A percentile compares a stretch with the other conserved stretches of the same genome.
These are phyloP conservation scores for Naganishia antarctica DNA, from an alignment of 768 basidiomycete species.

Conservation along the genomic window DNA sequence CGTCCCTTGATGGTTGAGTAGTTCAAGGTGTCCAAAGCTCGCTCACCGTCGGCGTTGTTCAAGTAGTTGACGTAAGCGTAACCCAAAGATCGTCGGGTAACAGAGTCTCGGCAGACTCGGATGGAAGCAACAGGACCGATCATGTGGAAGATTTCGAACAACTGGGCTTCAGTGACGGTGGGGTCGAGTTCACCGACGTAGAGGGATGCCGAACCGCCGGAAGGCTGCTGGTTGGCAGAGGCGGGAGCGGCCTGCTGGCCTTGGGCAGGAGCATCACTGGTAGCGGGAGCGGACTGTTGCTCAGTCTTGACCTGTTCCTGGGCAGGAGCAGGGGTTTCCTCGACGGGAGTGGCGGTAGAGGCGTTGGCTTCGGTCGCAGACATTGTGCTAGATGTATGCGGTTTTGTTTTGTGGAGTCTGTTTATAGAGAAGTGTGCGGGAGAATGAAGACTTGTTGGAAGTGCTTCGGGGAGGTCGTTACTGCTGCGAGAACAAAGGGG, in stretches of 20 bases:
- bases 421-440: slow-evolving; percentile 15
- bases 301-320: slow-evolving; percentile 29
- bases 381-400: slow-evolving; percentile 12
- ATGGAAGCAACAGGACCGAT: slow-evolving; percentile 98
- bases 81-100: slow-evolving; percentile 97
- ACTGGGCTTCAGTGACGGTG: slow-evolving; percentile 97
- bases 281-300: slow-evolving; percentile 25
- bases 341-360: slow-evolving; percentile 21
- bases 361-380: slow-evolving; percentile 15
- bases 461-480: slow-evolving; percentile 13
- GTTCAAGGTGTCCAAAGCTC: slow-evolving; percentile 97
- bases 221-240: slow-evolving; percentile 23
- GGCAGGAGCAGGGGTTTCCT: slow-evolving; percentile 35
- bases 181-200: slow-evolving; percentile 99
- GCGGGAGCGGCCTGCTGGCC: slow-evolving; percentile 33
- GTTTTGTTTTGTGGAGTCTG: slow-evolving; percentile 10
- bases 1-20: slow-evolving; percentile 98
- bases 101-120: slow-evolving; percentile 99
- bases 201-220: slow-evolving; percentile 59
- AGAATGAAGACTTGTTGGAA: slow-evolving; percentile 23
- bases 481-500: background rate
- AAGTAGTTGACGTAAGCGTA: slow-evolving; percentile 99
- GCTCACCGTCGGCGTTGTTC: slow-evolving; percentile 94
- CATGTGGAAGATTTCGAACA: slow-evolving; percentile 99
- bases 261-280: slow-evolving; percentile 34